Evolutionary conservation across 2,329 filamentous ascomycete genomes (phyloP), one percentile per base, ranked within the genome.

Genomic region (Cordyceps javanica): DNA sequence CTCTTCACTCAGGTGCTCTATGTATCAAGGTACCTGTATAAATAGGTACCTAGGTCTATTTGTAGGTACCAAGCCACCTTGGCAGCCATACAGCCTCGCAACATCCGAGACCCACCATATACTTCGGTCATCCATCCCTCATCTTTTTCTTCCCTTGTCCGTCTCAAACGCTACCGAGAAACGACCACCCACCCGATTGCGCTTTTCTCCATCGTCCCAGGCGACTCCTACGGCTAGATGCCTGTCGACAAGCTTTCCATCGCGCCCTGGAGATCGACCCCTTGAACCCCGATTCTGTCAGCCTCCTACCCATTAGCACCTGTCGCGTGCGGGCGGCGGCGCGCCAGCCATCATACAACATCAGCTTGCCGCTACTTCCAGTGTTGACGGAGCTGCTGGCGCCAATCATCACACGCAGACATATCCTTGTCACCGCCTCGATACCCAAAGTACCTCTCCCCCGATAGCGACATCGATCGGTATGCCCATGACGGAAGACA

Each of bases 401-500:
- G 23, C n/a, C n/a, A n/a, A n/a, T 14, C 25, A 53, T 14, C 38
- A 32, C 49, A 9, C 48, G 2, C 30, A 7, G 30, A 25, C 23
- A 19, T 16, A 30, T 10, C 14, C 23, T 10, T 25, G 9, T 41
- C 34, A 11, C 49, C 23, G 36, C 23, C 25, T 5, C 10, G 16
- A 41, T 11, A 42, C 50, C n/a, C 28, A 32, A 14, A 14, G 19
- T 13, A 32, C 30, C 14, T 36, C n/a, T 34, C 14, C 9, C 3
- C 16, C 39, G 14, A 32, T 32, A 6, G 21, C 26, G n/a, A n/a
- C n/a, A 6, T 26, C 7, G 10, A n/a, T n/a, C 38, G 13, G 14
- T 25, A 39, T 54, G n/a, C 16, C 57, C 32, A 88, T 88, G 84
- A 77, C 83, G 65, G 82, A 86, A 69, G 77, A 82, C 61, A 80